Base-by-base conservation (phyloP, 495 filamentous ascomycete genomes). In the Penicillium samsonianum region DNA sequence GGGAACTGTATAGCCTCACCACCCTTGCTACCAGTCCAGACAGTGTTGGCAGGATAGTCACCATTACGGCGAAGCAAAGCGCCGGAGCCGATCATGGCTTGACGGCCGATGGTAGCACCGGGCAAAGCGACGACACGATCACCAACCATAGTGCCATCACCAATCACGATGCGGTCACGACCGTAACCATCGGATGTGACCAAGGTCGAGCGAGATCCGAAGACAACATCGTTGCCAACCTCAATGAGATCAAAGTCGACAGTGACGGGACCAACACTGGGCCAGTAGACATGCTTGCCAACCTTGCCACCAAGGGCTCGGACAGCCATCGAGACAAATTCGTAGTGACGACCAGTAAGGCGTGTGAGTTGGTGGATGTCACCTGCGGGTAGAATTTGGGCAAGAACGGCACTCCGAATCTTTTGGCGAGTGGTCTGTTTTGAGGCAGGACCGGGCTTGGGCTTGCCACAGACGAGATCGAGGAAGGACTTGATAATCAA, bases 281-380 rank as follows among this genome's bases (percentile, higher is more conserved):
- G 78, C 78, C 78, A 81, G 61, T 81, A 80, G 22, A 79, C 65
- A 14, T 72, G 70, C 53, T 67, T 66, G 11, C 78, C 78, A 9
- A 76, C 71, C 55, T 71, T 73, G 3, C 67, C 78, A 31, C 76
- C 78, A 11, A 81, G 63, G 19, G 67, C 43, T 14, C 77, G 66
- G 10, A 73, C 52, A 4, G 68, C 63, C n/a, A 76, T 59, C 0
- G 76, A 78, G 10, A 75, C 77, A 30, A 68, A 57, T 37, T 76
- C 75, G 51, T 81, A 80, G 53, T 81, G 78, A 10, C 65, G 60
- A 44, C 65, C 65, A 14, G 65, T 37, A 7, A 64, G 49, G 45
- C 58, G 61, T 3, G 61, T 64, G 10, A 64, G 45, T 17, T 67
- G 64, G 46, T 68, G 63, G 12, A 78, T 58, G 8, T 62, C 58